Conservation (phyloP, 805 yeast species). For the Priceomyces melissophilus region DNA sequence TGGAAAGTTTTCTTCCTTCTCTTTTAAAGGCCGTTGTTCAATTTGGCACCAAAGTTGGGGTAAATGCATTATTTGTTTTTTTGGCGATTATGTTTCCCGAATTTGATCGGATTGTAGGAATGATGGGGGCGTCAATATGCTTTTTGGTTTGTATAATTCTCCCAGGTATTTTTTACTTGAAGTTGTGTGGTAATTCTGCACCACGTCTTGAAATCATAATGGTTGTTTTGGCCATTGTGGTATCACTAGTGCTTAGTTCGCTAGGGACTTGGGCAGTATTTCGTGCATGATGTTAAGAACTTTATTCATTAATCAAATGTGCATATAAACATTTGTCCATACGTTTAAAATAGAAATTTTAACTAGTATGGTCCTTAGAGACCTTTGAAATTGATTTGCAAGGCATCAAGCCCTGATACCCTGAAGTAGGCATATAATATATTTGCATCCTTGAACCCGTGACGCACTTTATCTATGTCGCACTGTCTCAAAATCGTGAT, state of each 20-base stretch:
- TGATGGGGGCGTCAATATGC: constrained; percentile 78
- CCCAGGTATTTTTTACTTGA: constrained; percentile 70
- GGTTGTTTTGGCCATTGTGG: constrained; percentile 41
- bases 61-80: constrained; percentile 56
- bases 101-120: constrained; percentile 78
- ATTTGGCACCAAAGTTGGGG: constrained; percentile 29
- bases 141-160: constrained; percentile 75
- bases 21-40: constrained; percentile 9
- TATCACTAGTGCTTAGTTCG: constrained; percentile 48
- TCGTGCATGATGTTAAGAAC: background rate
- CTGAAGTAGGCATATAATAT: no score
- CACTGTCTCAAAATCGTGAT: no score
- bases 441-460: no score
- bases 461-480: no score
- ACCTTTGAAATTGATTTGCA: no score
- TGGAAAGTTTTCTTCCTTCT: constrained; percentile 9
- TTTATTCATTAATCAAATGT: no score
- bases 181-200: constrained; percentile 47
- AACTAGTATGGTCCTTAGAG: no score
- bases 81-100: constrained; percentile 68
- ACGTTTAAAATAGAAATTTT: no score
- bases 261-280: constrained; percentile 58
- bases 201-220: constrained; percentile 33
- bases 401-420: no score
- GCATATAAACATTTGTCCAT: no score